These are phyloP conservation scores for Rhizomucor miehei DNA, from an alignment of 371 early-diverging fungal species.

Conservation along the genomic window DNA sequence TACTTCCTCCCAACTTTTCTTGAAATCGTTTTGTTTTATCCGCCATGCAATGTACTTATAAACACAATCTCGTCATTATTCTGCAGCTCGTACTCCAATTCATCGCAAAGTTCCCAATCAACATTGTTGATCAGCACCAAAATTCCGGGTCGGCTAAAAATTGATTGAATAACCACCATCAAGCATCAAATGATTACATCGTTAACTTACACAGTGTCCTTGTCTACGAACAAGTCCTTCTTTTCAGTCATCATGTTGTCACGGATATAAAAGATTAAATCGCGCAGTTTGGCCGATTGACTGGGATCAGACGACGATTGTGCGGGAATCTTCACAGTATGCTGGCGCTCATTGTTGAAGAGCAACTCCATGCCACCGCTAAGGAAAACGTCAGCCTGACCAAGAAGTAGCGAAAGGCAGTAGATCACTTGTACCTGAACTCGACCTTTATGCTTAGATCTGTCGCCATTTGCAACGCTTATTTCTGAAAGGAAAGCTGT, in stretches of 20 bases:
- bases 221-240: conserved; percentile 82
- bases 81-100: conserved; percentile 75
- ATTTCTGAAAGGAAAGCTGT: no score
- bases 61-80: conserved; percentile 85
- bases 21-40: conserved; percentile 9
- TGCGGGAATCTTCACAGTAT: conserved; percentile 54
- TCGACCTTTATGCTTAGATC: conserved; percentile 5
- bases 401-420: neutral
- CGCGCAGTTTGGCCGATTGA: conserved; percentile 58
- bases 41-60: conserved; percentile 92
- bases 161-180: neutral
- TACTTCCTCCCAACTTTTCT: neutral
- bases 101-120: conserved; percentile 97
- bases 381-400: neutral
- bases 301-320: conserved; percentile 18
- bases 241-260: conserved; percentile 74
- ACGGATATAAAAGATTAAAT: conserved; percentile 73
- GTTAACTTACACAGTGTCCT: conserved; percentile 76
- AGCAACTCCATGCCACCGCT: conserved; percentile 95
- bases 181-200: conserved; percentile 4
- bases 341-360: conserved; percentile 72
- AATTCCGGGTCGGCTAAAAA: conserved; percentile 86
- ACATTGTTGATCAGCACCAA: conserved; percentile 92
- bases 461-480: no score
- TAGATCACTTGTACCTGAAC: conserved; percentile 1